Base-by-base conservation (phyloP, 495 filamentous ascomycete genomes). In the Podospora pseudoanserina region DNA sequence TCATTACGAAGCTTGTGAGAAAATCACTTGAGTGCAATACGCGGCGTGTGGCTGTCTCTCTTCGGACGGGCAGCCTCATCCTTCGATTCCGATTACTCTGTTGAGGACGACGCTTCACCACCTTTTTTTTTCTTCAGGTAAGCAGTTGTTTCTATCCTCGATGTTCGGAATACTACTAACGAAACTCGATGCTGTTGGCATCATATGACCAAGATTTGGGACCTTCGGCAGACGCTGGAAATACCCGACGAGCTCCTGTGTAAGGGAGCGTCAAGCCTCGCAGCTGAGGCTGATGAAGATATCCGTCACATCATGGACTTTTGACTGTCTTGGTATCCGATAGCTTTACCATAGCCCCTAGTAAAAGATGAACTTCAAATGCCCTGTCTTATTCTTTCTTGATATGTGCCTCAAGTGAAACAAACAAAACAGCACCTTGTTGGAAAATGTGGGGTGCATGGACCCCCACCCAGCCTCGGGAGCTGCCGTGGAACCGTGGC, bases 11-110 rank as follows among this genome's bases (percentile, higher is more conserved):
- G 92, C 92, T 92, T 88, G 91, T 94, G 90, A 88, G 82, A 82
- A 76, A 77, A 60, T 20, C 91, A 97, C 92, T 95, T 94, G 85
- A 97, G 94, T 97, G 90, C 94, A 95, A 97, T 97, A 93, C 92
- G 94, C 92, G 87, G 94, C 93, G 89, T 97, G 85, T 85, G 83
- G 72, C 76, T 75, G 79, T 72, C 76, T 67, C 23, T 57, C 65
- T 58, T 58, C 13, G 55, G 55, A 75, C 77, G 64, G 69, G 75
- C 76, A 79, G 76, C 76, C 85, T 88, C 90, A 92, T 88, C 90
- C 97, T 96, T 96, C 93, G 91, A 97, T 97, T 97, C 94, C 91
- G 92, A 94, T 95, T 88, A 95, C 88, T 92, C 90, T 90, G 90
- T 86, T 87, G 89, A 86, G 91, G 90, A 70, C 86, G 90, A 86